Conservation (phyloP, 2,329 filamentous ascomycete species). For the Chaetothyriales sp. region DNA sequence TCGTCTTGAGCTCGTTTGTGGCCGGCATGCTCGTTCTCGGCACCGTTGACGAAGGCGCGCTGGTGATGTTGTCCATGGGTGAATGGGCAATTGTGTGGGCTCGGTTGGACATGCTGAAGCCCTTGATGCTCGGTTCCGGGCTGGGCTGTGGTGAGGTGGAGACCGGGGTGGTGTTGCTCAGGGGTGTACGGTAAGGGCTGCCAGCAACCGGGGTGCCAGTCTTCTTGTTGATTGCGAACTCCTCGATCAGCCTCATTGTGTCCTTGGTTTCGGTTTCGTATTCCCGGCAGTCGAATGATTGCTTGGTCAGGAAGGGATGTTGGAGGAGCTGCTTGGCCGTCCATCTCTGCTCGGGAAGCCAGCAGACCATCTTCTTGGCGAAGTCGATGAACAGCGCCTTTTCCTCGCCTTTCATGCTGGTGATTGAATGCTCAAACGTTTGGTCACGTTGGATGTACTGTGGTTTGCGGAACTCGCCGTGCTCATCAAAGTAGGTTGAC, state of each 20-base stretch:
- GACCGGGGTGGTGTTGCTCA: neutral
- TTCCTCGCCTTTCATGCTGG: constrained; percentile 19
- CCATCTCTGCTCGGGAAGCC: constrained; percentile 23
- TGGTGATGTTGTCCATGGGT: neutral
- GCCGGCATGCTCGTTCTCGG: neutral
- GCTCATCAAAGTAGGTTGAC: constrained; percentile 18
- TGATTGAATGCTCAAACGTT: constrained; percentile 9
- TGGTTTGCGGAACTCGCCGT: constrained; percentile 13
- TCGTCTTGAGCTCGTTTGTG: neutral
- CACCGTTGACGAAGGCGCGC: neutral
- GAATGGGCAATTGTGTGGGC: neutral
- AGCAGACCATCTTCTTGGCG: constrained; percentile 22
- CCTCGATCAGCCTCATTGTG: neutral
- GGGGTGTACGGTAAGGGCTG: neutral
- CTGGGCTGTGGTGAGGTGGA: neutral
- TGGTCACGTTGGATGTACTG: constrained; percentile 10
- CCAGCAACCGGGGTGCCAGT: neutral
- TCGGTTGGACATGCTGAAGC: neutral
- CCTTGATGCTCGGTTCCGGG: neutral
- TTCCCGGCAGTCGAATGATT: neutral
- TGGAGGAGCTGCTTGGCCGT: constrained; percentile 24
- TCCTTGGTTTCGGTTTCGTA: neutral
- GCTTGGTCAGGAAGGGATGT: constrained; percentile 22
- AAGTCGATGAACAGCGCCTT: constrained; percentile 22
- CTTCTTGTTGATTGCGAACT: neutral